phyloP scores from a whole-genome alignment of 176 grass and related monocot genomes.

The Elaeis guineensis region DNA sequence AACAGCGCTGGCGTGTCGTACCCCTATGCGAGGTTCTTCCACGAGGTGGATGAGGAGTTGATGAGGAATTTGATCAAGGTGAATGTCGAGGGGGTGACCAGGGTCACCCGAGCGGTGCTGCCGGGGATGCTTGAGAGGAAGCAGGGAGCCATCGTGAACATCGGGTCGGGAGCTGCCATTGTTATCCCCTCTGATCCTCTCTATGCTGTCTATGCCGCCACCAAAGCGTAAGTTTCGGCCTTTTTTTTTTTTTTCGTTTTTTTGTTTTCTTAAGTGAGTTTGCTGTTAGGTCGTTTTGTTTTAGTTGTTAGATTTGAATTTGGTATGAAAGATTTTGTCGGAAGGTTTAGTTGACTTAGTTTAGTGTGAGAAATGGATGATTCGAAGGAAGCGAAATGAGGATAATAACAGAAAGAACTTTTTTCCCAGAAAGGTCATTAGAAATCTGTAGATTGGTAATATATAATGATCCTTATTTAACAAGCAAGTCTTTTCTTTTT shows the following conservation, averaged over 20 bases:
- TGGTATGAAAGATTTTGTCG: too few relatives aligned
- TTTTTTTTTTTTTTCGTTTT: not conserved
- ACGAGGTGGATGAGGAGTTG: conserved; percentile 89
- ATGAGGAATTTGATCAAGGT: conserved; percentile 61
- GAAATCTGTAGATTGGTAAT: too few relatives aligned
- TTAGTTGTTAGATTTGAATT: too few relatives aligned
- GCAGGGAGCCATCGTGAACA: conserved; percentile 84
- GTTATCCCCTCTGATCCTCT: conserved; percentile 76
- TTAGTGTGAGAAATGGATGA: too few relatives aligned
- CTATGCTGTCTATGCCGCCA: conserved; percentile 84
- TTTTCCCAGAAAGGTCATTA: too few relatives aligned
- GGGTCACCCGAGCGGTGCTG: conserved; percentile 76
- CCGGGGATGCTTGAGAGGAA: conserved; percentile 78
- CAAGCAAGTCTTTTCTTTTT: too few relatives aligned
- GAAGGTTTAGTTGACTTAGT: too few relatives aligned
- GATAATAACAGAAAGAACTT: too few relatives aligned
- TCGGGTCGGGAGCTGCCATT: conserved; percentile 67
- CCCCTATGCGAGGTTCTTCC: conserved; percentile 93
- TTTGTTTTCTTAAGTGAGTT: too few relatives aligned
- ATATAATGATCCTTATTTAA: too few relatives aligned
- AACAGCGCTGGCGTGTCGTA: conserved; percentile 87
- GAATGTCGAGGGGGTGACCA: conserved; percentile 77
- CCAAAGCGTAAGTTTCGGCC: conserved; percentile 22
- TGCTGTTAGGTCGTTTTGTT: too few relatives aligned
- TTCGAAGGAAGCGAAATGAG: too few relatives aligned